Percentiles rank a stretch among this genome's conserved stretches.
phyloP scores from a whole-genome alignment of 768 basidiomycete species.

The Crucibulum laeve region DNA sequence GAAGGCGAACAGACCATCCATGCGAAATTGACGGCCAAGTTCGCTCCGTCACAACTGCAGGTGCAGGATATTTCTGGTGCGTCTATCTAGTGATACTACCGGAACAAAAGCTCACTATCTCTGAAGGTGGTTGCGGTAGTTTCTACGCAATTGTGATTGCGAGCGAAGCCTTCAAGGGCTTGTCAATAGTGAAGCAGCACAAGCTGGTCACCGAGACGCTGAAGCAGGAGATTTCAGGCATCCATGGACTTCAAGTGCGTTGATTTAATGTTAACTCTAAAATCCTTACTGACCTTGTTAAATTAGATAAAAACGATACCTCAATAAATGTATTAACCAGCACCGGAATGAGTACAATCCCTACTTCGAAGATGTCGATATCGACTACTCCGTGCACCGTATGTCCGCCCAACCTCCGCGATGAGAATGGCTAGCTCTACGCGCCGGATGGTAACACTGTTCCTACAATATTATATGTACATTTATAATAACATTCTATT shows the following conservation, averaged over 20 bases:
- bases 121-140: conserved; percentile 88
- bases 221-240: conserved; percentile 84
- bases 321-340: conserved; percentile 2
- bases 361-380: too few species aligned
- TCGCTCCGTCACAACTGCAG: conserved; percentile 75
- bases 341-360: too few species aligned
- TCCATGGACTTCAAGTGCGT: conserved; percentile 91
- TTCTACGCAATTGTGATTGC: conserved; percentile 93
- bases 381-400: too few species aligned
- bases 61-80: conserved; percentile 96
- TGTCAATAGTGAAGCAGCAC: conserved; percentile 91
- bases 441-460: too few species aligned
- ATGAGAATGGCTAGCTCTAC: too few species aligned
- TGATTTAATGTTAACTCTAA: neutral
- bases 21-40: conserved; percentile 66
- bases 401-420: too few species aligned
- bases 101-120: neutral
- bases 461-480: too few species aligned
- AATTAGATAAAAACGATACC: conserved; percentile 6
- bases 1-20: conserved; percentile 72
- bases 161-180: conserved; percentile 79
- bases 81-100: conserved; percentile 14
- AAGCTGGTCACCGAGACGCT: conserved; percentile 80
- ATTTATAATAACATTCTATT: too few species aligned
- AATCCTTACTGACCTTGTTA: neutral